Conservation (phyloP, 2,329 filamentous ascomycete genomes). For the Cordyceps javanica region DNA sequence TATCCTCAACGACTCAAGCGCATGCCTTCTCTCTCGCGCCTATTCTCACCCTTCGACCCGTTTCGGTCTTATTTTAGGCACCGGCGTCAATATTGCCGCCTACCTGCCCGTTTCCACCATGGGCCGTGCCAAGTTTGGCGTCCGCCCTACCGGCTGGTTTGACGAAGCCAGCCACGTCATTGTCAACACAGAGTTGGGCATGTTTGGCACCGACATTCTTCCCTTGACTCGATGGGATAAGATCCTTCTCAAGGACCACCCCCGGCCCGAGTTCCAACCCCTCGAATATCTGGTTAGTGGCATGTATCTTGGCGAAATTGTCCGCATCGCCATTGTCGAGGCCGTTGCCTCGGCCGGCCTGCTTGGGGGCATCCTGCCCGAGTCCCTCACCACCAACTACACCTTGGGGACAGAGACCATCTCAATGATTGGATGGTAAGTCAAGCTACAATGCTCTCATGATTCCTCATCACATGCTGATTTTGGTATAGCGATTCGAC, state of each 20-base stretch:
- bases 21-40: slow-evolving; percentile 59
- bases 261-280: slow-evolving; percentile 54
- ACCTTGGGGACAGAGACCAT: slow-evolving; percentile 56
- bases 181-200: slow-evolving; percentile 61
- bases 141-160: slow-evolving; percentile 50
- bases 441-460: slow-evolving; percentile 10
- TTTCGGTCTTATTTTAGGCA: slow-evolving; percentile 61
- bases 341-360: slow-evolving; percentile 49
- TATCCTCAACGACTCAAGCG: slow-evolving; percentile 62
- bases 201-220: slow-evolving; percentile 56
- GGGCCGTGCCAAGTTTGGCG: slow-evolving; percentile 49
- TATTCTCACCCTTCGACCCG: slow-evolving; percentile 53
- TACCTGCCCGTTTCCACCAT: slow-evolving; percentile 56
- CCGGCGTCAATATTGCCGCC: slow-evolving; percentile 60
- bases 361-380: slow-evolving; percentile 51
- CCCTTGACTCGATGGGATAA: slow-evolving; percentile 58
- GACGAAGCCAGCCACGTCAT: slow-evolving; percentile 55
- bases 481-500: slow-evolving; percentile 36
- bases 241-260: slow-evolving; percentile 44
- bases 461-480: slow-evolving; percentile 19
- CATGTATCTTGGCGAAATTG: slow-evolving; percentile 61
- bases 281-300: slow-evolving; percentile 58
- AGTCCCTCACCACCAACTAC: slow-evolving; percentile 46
- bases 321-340: slow-evolving; percentile 51
- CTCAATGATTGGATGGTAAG: slow-evolving; percentile 52